These are phyloP conservation scores for Colletotrichum karsti DNA, from an alignment of 2,329 filamentous ascomycete species.

Conservation along the genomic window DNA sequence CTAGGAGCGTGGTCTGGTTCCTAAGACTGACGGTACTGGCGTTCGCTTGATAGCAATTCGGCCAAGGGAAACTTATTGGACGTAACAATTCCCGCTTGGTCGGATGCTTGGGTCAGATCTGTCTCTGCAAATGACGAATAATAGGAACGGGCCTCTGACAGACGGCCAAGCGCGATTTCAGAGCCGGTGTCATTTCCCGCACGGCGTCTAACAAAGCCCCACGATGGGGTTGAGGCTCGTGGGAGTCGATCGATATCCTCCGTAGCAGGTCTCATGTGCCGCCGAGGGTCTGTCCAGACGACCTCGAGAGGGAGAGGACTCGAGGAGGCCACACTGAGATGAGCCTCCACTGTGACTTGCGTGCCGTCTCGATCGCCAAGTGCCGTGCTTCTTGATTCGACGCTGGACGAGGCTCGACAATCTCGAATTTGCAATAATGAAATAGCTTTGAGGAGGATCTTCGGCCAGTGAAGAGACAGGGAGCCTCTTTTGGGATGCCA, in stretches of 20 bases:
- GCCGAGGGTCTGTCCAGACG: slow-evolving; percentile 10
- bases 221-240: slow-evolving; percentile 4
- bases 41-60: neutral
- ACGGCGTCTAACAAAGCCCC: slow-evolving; percentile 13
- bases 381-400: slow-evolving; percentile 9
- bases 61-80: slow-evolving; percentile 9
- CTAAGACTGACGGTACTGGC: neutral
- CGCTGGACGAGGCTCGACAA: slow-evolving; percentile 10
- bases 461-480: slow-evolving; percentile 19
- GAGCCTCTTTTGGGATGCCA: slow-evolving; percentile 12
- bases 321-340: neutral
- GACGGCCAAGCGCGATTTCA: slow-evolving; percentile 22
- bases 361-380: neutral
- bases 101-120: slow-evolving; percentile 11
- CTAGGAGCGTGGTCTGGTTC: neutral
- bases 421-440: slow-evolving; percentile 9
- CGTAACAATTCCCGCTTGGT: slow-evolving; percentile 4
- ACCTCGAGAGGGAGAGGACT: slow-evolving; percentile 2
- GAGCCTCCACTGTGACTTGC: slow-evolving; percentile 5
- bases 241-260: neutral
- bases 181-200: slow-evolving; percentile 9
- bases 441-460: slow-evolving; percentile 12
- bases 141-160: slow-evolving; percentile 18
- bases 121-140: slow-evolving; percentile 13
- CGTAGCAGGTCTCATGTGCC: slow-evolving; percentile 21